phyloP scores from a whole-genome alignment of 371 early-diverging fungal genomes.

The Rhizopus sp. region DNA sequence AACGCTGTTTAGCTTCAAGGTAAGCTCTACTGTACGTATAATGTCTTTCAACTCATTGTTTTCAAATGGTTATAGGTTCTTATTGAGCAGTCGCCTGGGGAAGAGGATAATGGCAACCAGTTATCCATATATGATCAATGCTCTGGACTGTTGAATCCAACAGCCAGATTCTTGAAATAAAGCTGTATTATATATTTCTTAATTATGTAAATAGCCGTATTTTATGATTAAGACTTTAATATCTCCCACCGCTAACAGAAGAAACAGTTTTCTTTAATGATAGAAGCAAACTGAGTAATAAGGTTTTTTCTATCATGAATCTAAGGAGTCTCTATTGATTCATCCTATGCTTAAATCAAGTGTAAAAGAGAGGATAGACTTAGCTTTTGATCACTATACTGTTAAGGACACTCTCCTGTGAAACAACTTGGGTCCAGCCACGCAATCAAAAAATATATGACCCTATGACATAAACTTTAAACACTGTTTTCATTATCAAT shows the following conservation, averaged over 20 bases:
- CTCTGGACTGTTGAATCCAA: neutral
- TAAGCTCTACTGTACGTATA: slow-evolving; percentile 3
- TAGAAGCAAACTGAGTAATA: neutral
- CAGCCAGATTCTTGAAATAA: slow-evolving; percentile 1
- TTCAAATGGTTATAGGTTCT: neutral
- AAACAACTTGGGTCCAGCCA: too few species aligned
- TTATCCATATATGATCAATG: neutral
- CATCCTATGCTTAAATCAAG: neutral
- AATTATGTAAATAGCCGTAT: too few species aligned
- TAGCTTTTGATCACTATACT: neutral
- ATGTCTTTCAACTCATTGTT: neutral
- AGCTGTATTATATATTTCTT: too few species aligned
- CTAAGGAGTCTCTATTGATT: neutral
- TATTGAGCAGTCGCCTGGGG: neutral
- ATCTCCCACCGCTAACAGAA: neutral
- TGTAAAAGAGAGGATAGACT: slow-evolving; percentile 3
- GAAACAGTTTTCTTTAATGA: neutral
- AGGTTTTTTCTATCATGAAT: neutral
- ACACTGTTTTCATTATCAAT: too few species aligned
- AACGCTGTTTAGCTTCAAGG: slow-evolving; percentile 1
- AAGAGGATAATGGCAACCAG: neutral
- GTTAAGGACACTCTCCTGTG: too few species aligned
- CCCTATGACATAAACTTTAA: too few species aligned
- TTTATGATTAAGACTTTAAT: too few species aligned
- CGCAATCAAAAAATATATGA: too few species aligned